Percentiles rank a stretch among this genome's conserved stretches.
phyloP scores from a whole-genome alignment of 805 yeast genomes.

The Teunomyces barrocoloradensis region DNA sequence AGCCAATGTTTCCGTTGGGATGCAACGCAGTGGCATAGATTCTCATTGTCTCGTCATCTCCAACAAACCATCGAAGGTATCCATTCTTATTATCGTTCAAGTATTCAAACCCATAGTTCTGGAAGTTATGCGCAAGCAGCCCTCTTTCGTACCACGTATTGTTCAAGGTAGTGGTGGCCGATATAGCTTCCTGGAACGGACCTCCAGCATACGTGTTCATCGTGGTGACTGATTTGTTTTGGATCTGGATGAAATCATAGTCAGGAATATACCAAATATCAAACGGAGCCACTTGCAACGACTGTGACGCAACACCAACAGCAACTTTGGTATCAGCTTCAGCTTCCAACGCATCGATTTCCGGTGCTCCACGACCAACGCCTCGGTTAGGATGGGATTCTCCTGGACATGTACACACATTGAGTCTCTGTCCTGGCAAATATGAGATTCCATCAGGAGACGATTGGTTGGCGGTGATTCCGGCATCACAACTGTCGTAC shows the following conservation, averaged over 20 bases:
- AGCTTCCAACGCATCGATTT: slow-evolving; percentile 89
- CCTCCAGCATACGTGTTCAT: slow-evolving; percentile 93
- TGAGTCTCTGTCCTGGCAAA: slow-evolving; percentile 79
- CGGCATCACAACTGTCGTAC: slow-evolving; percentile 85
- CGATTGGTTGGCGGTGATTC: slow-evolving; percentile 91
- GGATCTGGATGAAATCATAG: slow-evolving; percentile 71
- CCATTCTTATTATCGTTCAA: slow-evolving; percentile 66
- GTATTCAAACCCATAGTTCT: slow-evolving; percentile 76
- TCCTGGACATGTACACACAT: slow-evolving; percentile 74
- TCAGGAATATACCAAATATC: slow-evolving; percentile 95
- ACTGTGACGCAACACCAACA: slow-evolving; percentile 82
- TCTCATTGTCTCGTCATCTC: slow-evolving; percentile 74
- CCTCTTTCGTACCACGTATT: slow-evolving; percentile 79
- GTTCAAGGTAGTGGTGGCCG: slow-evolving; percentile 77
- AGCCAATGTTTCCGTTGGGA: slow-evolving; percentile 88
- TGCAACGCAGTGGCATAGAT: slow-evolving; percentile 71
- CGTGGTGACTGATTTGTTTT: slow-evolving; percentile 64
- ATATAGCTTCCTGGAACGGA: slow-evolving; percentile 92
- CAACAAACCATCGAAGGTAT: slow-evolving; percentile 84
- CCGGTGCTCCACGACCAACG: slow-evolving; percentile 91
- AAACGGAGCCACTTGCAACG: slow-evolving; percentile 88
- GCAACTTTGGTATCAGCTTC: slow-evolving; percentile 55
- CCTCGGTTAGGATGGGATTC: slow-evolving; percentile 88
- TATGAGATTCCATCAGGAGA: slow-evolving; percentile 85
- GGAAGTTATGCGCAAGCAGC: slow-evolving; percentile 52